Conservation (phyloP, 148 eudicot genomes). For the Persicaria maculosa region DNA sequence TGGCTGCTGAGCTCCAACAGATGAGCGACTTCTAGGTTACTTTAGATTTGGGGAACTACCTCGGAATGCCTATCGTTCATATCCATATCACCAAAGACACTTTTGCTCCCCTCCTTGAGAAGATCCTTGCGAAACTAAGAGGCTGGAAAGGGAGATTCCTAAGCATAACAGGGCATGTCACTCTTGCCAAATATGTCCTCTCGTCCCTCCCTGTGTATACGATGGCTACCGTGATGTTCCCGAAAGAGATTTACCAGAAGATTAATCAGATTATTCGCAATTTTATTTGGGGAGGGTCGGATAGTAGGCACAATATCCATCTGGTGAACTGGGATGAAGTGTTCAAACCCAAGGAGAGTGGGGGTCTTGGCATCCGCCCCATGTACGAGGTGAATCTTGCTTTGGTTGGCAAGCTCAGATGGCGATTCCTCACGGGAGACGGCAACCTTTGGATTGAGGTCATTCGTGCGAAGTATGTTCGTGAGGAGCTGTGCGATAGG, state of each 20-base stretch:
- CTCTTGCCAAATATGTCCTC: background rate
- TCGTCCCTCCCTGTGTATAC: background rate
- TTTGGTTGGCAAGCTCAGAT: too few species aligned
- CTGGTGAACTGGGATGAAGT: background rate
- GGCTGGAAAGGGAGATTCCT: background rate
- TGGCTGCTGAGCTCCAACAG: too few species aligned
- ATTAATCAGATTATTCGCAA: too few species aligned
- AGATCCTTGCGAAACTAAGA: background rate
- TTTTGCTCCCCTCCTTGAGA: background rate
- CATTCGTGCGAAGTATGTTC: too few species aligned
- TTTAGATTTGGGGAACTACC: background rate
- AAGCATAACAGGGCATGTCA: too few species aligned
- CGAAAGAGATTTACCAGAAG: background rate
- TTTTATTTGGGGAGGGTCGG: too few species aligned
- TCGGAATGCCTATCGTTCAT: background rate
- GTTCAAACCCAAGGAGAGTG: background rate
- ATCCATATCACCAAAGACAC: background rate
- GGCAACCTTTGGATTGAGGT: too few species aligned
- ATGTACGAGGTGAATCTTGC: too few species aligned
- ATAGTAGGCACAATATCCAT: too few species aligned
- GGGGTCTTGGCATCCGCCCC: too few species aligned
- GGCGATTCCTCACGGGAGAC: too few species aligned
- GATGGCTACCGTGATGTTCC: background rate
- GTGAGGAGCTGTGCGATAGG: too few species aligned
- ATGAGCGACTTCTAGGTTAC: background rate